Conservation (phyloP, 2,329 filamentous ascomycete genomes). For the Fusarium lyarnte region DNA sequence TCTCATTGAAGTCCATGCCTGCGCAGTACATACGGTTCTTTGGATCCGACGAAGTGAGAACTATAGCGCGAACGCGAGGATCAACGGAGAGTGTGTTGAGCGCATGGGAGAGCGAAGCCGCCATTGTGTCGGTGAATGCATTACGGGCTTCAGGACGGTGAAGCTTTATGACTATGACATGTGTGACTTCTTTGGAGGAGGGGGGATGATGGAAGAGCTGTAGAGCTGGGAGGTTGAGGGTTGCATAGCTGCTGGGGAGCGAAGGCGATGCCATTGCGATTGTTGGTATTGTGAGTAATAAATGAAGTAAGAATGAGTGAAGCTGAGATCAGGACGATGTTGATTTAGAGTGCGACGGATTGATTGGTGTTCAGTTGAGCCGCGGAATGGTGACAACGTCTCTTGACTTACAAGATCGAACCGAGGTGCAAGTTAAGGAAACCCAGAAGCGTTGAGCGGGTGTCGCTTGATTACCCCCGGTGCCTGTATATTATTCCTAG, state of each 20-base stretch:
- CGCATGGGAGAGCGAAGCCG: slow-evolving; percentile 65
- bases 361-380: slow-evolving; percentile 4
- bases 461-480: background rate
- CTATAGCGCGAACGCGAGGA: slow-evolving; percentile 63
- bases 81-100: slow-evolving; percentile 62
- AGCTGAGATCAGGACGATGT: slow-evolving; percentile 2
- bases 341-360: slow-evolving; percentile 16
- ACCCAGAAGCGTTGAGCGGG: background rate
- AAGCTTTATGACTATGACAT: slow-evolving; percentile 69
- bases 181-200: slow-evolving; percentile 64
- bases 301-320: background rate
- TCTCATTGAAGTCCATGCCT: slow-evolving; percentile 63
- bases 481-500: background rate
- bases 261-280: slow-evolving; percentile 37
- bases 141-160: slow-evolving; percentile 73
- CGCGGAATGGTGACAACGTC: slow-evolving; percentile 6
- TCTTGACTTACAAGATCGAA: slow-evolving; percentile 24
- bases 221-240: slow-evolving; percentile 55
- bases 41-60: slow-evolving; percentile 63
- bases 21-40: slow-evolving; percentile 65
- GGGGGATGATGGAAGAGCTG: slow-evolving; percentile 60
- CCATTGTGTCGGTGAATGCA: slow-evolving; percentile 74
- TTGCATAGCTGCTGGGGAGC: slow-evolving; percentile 52
- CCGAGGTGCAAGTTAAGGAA: slow-evolving; percentile 5
- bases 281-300: background rate